Base-by-base conservation (phyloP, 345 rosid genomes). In the Xanthoceras sorbifolium region DNA sequence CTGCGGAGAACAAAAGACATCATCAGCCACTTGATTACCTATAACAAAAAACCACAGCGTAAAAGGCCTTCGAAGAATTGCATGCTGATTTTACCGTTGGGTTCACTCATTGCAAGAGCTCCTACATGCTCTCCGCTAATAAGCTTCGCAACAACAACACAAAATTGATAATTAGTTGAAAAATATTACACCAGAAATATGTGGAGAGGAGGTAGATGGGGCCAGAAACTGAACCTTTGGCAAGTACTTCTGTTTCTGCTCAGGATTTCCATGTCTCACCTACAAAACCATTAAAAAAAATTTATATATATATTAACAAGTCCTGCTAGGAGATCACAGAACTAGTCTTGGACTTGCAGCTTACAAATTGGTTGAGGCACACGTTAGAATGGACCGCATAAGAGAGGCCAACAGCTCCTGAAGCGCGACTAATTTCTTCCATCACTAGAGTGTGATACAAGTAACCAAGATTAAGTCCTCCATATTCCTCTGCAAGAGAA, bases 21-120 rank as follows among this genome's bases (percentile, higher is more conserved):
- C 15, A 54, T 48, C 25, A 74, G 50, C 40, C 54, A 64, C 5
- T 36, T 36, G 73, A 61, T 54, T 48, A 52, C 73, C 62, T 59
- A 38, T n/a, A n/a, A n/a, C n/a, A 73, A 64, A 42, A 71, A 34
- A 71, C 69, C 7, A 46, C 26, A 44, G 10, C 18, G 28, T 5
- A 14, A 31, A 8, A 26, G 18, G 46, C 63, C 69, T 28, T 23
- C 42, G 29, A 8, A 69, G 71, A 77, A 46, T 42, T 75, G 72
- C 3, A 32, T 36, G 72, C 29, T 50, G n/a, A 77, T 76, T 62
- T 80, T 90, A 95, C 98, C 91, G 78, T 93, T 95, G 66, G 99
- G 98, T 80, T 95, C 99, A 78, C 98, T 93, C 98, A 93, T 95
- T 20, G 99, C 99, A 80, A 95, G 96, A 76, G 98, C 99, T 81